Conservation (phyloP, 495 filamentous ascomycete species). For the Hyaloscypha hepaticicola region DNA sequence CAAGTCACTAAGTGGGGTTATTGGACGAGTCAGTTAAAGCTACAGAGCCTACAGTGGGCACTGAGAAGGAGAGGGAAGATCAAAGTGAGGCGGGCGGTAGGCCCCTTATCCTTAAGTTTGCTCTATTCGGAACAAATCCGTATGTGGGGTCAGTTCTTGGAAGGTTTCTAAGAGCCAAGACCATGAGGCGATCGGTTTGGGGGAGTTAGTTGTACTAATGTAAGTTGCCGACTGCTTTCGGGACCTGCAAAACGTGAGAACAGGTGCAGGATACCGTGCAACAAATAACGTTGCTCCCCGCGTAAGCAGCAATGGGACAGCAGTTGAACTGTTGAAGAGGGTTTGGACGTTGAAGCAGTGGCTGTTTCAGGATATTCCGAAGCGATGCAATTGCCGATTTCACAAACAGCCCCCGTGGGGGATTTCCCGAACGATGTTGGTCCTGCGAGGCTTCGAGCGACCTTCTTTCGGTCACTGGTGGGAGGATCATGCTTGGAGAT, state of each 20-base stretch:
- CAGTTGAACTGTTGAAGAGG: not conserved
- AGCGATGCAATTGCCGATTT: not conserved
- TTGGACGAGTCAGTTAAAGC: not conserved
- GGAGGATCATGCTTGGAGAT: not conserved
- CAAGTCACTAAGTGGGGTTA: no score
- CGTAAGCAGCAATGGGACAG: not conserved
- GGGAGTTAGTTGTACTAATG: not conserved
- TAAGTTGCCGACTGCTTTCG: conserved; percentile 3
- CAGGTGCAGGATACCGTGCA: not conserved
- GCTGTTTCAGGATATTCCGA: conserved; percentile 6
- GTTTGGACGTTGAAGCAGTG: conserved; percentile 1
- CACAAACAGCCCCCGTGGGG: not conserved
- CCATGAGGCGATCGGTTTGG: not conserved
- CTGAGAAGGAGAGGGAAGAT: no score
- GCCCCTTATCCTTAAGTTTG: not conserved
- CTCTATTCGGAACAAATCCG: not conserved
- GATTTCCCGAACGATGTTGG: not conserved
- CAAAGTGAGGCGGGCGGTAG: no score
- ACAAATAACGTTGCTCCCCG: not conserved
- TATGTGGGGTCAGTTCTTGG: not conserved
- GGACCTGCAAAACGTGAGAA: not conserved
- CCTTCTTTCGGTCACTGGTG: not conserved
- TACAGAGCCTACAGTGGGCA: no score
- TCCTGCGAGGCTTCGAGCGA: not conserved
- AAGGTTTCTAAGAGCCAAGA: not conserved